Base-by-base conservation (phyloP, 305 asterid species). In the Fraxinus angustifolia region DNA sequence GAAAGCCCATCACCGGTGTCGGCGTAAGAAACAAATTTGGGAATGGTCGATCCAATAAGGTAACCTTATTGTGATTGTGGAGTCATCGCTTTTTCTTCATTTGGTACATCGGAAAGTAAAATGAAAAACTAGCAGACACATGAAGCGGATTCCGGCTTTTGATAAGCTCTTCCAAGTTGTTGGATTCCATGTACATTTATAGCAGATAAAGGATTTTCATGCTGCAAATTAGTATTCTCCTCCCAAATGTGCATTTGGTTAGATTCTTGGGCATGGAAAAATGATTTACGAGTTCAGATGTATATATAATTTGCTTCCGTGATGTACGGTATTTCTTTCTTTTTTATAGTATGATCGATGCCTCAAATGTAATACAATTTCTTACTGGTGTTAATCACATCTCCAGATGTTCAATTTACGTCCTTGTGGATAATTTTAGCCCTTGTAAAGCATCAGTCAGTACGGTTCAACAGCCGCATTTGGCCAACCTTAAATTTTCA, bases 1-100 rank as follows among this genome's bases (percentile, higher is more conserved):
- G 86, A 96, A 96, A 88, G 88, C 95, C 80, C 98, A 94, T 88
- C 98, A 96, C 77, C 87, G 99, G 79, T 80, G 97, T 73, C 93
- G 98, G 11, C 97, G 98, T 28, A 94, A 93, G 95, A 96, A 96
- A 83, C 91, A 90, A 97, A 91, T 81, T 56, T 88, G 82, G 89
- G 91, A 87, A 91, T 90, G 93, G 86, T 91, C 14, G 91, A 88
- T 67, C 62, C 85, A 17, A 62, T 79, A 11, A 83, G 79, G 48
- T 83, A 79, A 78, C 62, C 17, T 45, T 48, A 17, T 4, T 16
- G 36, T 68, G 36, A 45, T 75, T 71, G 17, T 68, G 62, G 26
- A 71, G 76, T 58, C 28, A 12, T 33, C 2, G 2, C 42, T 2
- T 68, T 68, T 68, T 30, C 36, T 71, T 33, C 75, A n/a, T 31